Base-by-base conservation (phyloP, 148 eudicot genomes). In the Pharnaceum exiguum region DNA sequence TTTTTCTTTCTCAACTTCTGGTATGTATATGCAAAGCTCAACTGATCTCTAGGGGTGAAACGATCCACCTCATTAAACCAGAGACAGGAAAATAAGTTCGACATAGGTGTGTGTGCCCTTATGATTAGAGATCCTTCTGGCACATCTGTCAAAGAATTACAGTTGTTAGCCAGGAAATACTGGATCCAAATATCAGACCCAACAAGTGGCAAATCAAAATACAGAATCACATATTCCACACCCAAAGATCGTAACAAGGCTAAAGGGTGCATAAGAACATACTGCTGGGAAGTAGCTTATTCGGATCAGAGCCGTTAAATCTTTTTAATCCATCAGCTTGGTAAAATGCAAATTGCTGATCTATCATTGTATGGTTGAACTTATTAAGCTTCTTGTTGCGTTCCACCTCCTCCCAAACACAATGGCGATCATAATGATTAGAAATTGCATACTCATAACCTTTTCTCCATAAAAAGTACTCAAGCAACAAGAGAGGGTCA, bases 71-170 rank as follows among this genome's bases (percentile, higher is more conserved):
- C 99, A 55, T 86, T 93, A 66, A 83, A 93, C 99, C 99, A 93
- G 55, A 93, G 91, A 79, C 99, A 93, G 17, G 96, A 93, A 45
- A 93, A 93, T 71, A 93, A 72, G 75, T 93, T 93, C 19, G 99
- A 88, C 99, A 93, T 88, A 65, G 99, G 96, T 49, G 99, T 89
- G 74, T 93, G 99, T 3, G 96, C 99, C 79, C 99, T 79, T 49
- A 93, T 82, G 70, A 93, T 93, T 52, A 93, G 71, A 65, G 95
- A 85, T 26, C 99, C 99, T 83, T 93, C 99, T 49, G 99, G 99
- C 72, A 93, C 99, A 89, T 93, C 99, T 93, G 84, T 66, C 56
- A 44, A 56, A 60, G 24, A 43, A 51, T 46, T 42, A 22, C 33
- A n/a, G 45, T 35, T 27, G 31, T 56, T 43, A 71, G 40, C 7